phyloP scores from a whole-genome alignment of 1,284 basidiomycete species.

The Ustilago cynodontis region DNA sequence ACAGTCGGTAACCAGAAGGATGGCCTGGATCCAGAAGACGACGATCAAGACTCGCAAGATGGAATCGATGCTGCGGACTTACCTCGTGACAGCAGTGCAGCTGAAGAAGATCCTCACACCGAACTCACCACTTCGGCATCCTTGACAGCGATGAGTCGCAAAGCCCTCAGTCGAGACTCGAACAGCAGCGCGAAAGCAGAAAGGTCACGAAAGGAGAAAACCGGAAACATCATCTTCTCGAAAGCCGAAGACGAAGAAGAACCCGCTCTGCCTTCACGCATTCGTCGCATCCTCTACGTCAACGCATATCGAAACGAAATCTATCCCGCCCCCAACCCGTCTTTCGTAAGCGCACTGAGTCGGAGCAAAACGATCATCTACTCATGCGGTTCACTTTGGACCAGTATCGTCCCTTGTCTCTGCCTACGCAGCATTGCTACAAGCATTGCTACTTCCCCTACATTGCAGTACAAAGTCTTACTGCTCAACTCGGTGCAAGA shows the following conservation, averaged over 20 bases:
- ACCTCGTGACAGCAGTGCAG: conserved; percentile 20
- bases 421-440: conserved; percentile 84
- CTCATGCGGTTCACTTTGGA: conserved; percentile 91
- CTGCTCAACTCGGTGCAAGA: conserved; percentile 89
- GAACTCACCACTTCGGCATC: neutral
- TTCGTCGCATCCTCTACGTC: conserved; percentile 84
- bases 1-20: conserved; percentile 59
- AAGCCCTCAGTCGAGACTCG: neutral
- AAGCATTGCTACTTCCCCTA: conserved; percentile 81
- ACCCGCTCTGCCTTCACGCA: conserved; percentile 36
- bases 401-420: conserved; percentile 87
- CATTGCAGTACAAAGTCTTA: conserved; percentile 83
- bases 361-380: conserved; percentile 83
- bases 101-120: conserved; percentile 16
- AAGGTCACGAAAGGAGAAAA: conserved; percentile 16
- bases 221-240: conserved; percentile 79
- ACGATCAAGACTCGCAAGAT: conserved; percentile 52
- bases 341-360: conserved; percentile 79
- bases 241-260: conserved; percentile 72
- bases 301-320: conserved; percentile 80
- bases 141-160: neutral
- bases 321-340: conserved; percentile 85
- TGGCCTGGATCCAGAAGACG: conserved; percentile 57
- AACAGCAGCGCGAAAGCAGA: neutral
- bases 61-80: conserved; percentile 31